Base-by-base conservation (phyloP, 495 filamentous ascomycete species). In the Penicillium egyptiacum region DNA sequence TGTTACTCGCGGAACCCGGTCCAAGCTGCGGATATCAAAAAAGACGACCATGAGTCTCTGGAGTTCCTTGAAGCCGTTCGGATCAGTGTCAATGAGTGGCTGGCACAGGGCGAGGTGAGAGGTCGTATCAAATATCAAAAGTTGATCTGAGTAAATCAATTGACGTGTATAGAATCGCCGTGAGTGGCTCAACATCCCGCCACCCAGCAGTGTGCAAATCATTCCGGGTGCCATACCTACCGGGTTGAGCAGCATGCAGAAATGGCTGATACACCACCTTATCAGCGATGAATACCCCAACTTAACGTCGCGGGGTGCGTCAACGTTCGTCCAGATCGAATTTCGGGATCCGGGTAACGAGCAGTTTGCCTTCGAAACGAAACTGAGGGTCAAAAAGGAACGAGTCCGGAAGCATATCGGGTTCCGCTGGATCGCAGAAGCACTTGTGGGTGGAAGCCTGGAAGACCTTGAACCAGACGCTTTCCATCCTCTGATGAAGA, bases 401-500 rank as follows among this genome's bases (percentile, higher is more conserved):
- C 71, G 69, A 9, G 71, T 87, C 14, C 60, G 65, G 26, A 71
- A 71, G 22, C 72, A 81, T 52, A 80, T 79, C 55, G 90, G 88
- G 11, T 81, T 92, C 46, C 74, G 86, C 42, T 89, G 86, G 78
- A 59, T 93, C 10, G 75, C 88, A 49, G 90, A 94, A 53, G 88
- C 87, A 26, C 59, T 93, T 17, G 64, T 75, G 14, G 83, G 84
- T 10, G 81, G 82, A 14, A 74, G 86, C 61, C 69, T 91, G 25
- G 66, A 76, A 1, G 58, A 64, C 26, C 70, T 90, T 5, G 71
- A 79, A 14, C 65, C 74, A 17, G 46, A 65, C n/a, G 76, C 64
- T 53, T 79, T 83, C 61, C 59, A 56, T 3, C 35, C 44, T 25
- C 45, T 68, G 22, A 51, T 58, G 53, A 40, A 30, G 42, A 81